Evolutionary conservation across 2,329 filamentous ascomycete genomes (phyloP).

Genomic region (Fusarium sp.): DNA sequence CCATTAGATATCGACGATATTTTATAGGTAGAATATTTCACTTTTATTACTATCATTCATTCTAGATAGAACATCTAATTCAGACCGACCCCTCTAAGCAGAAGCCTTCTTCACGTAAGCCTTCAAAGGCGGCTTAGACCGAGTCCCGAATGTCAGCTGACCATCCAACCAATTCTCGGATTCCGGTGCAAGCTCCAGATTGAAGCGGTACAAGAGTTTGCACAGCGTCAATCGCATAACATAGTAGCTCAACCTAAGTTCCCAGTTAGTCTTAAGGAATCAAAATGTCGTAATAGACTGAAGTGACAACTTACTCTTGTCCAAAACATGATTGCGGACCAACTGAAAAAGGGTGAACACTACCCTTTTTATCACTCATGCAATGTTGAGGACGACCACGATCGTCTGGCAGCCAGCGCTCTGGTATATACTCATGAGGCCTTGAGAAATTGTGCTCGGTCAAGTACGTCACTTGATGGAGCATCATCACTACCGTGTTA

Average conservation of each 20-base stretch:
- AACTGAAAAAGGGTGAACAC: not conserved
- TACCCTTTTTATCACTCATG: not conserved
- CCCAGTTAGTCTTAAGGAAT: not conserved
- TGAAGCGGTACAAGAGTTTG: not conserved
- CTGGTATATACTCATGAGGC: not conserved
- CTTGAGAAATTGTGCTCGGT: not conserved
- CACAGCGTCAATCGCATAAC: not conserved
- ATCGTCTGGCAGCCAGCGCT: not conserved
- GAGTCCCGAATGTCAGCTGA: not conserved
- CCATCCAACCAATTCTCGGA: slow-evolving; percentile 1
- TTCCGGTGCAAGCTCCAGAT: not conserved
- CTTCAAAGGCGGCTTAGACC: not conserved
- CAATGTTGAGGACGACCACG: not conserved
- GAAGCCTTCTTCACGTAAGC: not conserved
- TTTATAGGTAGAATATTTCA: no score
- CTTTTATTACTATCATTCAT: no score
- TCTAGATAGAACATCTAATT: no score
- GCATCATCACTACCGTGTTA: not conserved
- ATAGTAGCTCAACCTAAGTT: not conserved
- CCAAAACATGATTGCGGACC: slow-evolving; percentile 6
- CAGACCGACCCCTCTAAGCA: no score
- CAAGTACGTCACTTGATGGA: slow-evolving; percentile 3
- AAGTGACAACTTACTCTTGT: not conserved
- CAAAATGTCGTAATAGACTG: no score
- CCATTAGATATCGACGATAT: no score